These are phyloP conservation scores for Yamadazyma conglobata DNA, from an alignment of 1,139 yeast species.

Conservation along the genomic window DNA sequence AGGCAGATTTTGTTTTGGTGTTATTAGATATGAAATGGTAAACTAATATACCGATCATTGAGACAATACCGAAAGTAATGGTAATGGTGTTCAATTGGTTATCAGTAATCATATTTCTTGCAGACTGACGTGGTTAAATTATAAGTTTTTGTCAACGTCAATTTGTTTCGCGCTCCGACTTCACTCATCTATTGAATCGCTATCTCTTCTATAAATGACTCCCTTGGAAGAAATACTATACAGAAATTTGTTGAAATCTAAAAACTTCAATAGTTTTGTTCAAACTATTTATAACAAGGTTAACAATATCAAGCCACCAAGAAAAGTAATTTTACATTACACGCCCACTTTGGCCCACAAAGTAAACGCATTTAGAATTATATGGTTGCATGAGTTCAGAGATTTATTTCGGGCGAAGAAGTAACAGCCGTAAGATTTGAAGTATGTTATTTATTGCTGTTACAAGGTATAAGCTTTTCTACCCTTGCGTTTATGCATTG, in stretches of 20 bases:
- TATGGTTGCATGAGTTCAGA: constrained; percentile 65
- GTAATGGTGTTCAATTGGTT: constrained; percentile 72
- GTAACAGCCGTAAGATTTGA: no score
- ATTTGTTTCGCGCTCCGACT: no score
- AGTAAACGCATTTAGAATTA: constrained; percentile 56
- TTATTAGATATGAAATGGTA: constrained; percentile 61
- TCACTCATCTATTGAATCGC: no score
- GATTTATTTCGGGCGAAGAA: constrained; percentile 50
- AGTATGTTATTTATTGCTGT: no score
- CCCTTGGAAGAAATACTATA: constrained; percentile 52
- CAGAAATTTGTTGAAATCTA: constrained; percentile 51
- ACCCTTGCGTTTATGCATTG: no score
- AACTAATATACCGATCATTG: constrained; percentile 66
- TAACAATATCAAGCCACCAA: constrained; percentile 50
- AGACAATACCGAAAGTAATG: constrained; percentile 68
- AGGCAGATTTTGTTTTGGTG: constrained; percentile 7
- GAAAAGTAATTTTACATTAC: constrained; percentile 23
- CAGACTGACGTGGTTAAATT: no score
- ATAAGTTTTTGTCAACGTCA: no score
- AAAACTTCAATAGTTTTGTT: constrained; percentile 68
- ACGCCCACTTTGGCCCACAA: constrained; percentile 55
- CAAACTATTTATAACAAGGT: constrained; percentile 59
- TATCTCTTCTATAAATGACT: no score
- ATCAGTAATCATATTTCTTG: constrained; percentile 88
- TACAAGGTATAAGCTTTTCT: no score